phyloP scores from a whole-genome alignment of 306 rosid species.

The Trichosanthes cucumerina region DNA sequence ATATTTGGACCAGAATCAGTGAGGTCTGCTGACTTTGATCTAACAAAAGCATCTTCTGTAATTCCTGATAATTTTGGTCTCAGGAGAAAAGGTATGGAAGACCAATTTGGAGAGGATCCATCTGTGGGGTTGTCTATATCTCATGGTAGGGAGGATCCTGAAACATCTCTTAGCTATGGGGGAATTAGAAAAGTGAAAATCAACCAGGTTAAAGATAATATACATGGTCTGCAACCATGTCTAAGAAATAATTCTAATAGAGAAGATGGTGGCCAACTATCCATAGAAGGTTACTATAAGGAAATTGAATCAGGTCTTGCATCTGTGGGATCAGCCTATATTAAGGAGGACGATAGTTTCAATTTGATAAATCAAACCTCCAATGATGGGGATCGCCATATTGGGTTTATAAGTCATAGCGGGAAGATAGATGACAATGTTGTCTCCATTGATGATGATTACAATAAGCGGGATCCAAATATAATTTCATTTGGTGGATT shows the following conservation, averaged over 20 bases:
- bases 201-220: constrained; percentile 45
- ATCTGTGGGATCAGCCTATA: constrained; percentile 36
- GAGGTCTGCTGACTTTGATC: constrained; percentile 35
- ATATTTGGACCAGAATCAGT: constrained; percentile 51
- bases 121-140: constrained; percentile 53
- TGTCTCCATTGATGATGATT: constrained; percentile 36
- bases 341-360: constrained; percentile 32
- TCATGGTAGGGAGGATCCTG: constrained; percentile 41
- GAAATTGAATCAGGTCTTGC: constrained; percentile 31
- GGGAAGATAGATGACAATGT: constrained; percentile 30
- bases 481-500: constrained; percentile 53
- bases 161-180: constrained; percentile 35
- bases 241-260: constrained; percentile 17
- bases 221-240: constrained; percentile 17
- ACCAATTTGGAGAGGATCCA: constrained; percentile 39
- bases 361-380: constrained; percentile 39
- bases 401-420: constrained; percentile 27
- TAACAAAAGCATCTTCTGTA: constrained; percentile 38
- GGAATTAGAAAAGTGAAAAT: constrained; percentile 48
- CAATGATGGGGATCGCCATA: constrained; percentile 35
- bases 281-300: constrained; percentile 29
- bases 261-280: constrained; percentile 29
- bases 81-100: constrained; percentile 36
- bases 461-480: constrained; percentile 34
- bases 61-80: constrained; percentile 37